Percentiles rank a stretch among this genome's conserved stretches.
These are phyloP conservation scores for Calonectria multiphialidica DNA, from an alignment of 2,329 filamentous ascomycete species.

Conservation along the genomic window DNA sequence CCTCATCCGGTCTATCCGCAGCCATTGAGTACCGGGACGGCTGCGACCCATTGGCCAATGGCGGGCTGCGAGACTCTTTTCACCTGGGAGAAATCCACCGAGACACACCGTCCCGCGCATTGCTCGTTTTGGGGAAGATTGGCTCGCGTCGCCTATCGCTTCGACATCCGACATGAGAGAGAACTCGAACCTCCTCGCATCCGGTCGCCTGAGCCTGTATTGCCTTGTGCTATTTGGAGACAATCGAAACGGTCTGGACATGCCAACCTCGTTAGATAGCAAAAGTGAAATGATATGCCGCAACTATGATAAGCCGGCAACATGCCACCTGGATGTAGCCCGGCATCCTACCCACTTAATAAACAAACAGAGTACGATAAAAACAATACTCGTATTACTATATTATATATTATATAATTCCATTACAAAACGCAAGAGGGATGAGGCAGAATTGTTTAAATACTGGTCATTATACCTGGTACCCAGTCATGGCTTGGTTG, in stretches of 20 bases:
- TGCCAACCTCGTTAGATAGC: no score
- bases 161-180: conserved; percentile 15
- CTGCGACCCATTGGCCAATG: conserved; percentile 38
- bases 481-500: no score
- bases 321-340: no score
- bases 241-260: not conserved
- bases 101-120: conserved; percentile 23
- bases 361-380: no score
- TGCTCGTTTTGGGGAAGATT: not conserved
- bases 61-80: conserved; percentile 24
- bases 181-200: not conserved
- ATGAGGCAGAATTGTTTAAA: no score
- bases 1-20: conserved; percentile 43
- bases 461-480: no score
- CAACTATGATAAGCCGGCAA: no score
- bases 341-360: no score
- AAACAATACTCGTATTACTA: not conserved
- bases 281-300: no score
- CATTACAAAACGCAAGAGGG: no score
- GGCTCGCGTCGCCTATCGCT: conserved; percentile 14
- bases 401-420: no score
- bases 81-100: conserved; percentile 24
- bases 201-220: not conserved
- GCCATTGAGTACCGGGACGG: not conserved
- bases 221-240: no score